Base-by-base conservation (phyloP, 768 basidiomycete species). In the Russula olivacea region DNA sequence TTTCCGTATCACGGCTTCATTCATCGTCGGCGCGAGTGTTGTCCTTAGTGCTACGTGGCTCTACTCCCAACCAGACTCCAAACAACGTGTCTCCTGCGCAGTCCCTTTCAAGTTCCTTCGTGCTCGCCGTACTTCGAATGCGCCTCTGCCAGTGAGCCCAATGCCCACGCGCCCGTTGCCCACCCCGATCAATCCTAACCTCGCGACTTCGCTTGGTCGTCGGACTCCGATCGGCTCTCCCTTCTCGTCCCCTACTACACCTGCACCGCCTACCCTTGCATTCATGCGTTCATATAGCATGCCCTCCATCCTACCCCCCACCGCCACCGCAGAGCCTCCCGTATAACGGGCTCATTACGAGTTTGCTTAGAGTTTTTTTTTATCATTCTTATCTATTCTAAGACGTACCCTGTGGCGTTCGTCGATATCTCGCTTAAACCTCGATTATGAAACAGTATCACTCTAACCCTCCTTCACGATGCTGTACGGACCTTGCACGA, bases 21-120 rank as follows among this genome's bases (percentile, higher is more conserved):
- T 98, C 72, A 74, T 94, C 67, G 78, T 94, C 48, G 95, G 95
- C 41, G 87, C 91, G 0, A 78, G 81, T 40, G 81, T 91, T 68
- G 96, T 98, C 52, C 83, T 98, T 47, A 80, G 83, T 61, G 89
- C 93, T 15, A 98, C 95, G 2, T 94, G 89, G 86, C 77, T 95
- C 63, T 98, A 97, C 77, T 96, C 95, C 72, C 85, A 88, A 64
- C 91, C 83, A 7, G 74, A 69, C 41, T 25, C 49, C 51, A 68
- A 68, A 30, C 67, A 64, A 48, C 61, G 65, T 23, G 34, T 25
- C 10, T n/a, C n/a, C n/a, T 60, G 58, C 19, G 9, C 25, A 2
- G 23, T 30, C 11, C 58, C 63, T 1, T 58, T 64, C 63, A 64
- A 64, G 25, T 41, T 68, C 58, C 58, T 68, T 38, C 67, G 65